phyloP scores from a whole-genome alignment of 306 rosid species.

The Cicer cuneatum region DNA sequence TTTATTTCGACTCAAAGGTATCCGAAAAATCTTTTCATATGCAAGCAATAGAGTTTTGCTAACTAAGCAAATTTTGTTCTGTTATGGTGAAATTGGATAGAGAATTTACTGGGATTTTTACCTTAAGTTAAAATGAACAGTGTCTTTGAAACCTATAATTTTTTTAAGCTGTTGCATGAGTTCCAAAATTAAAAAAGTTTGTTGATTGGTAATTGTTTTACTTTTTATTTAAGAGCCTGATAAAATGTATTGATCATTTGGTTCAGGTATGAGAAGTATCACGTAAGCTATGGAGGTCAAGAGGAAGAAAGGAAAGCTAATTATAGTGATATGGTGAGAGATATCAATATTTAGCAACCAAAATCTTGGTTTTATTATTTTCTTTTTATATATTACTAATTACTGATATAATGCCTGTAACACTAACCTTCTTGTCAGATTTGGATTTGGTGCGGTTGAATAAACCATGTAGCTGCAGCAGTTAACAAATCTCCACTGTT shows the following conservation, averaged over 20 bases:
- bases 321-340: conserved; percentile 87
- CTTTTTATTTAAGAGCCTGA: background rate
- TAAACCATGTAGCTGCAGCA: background rate
- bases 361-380: background rate
- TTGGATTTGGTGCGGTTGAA: background rate
- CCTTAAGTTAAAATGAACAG: background rate
- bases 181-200: background rate
- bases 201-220: background rate
- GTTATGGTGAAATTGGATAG: background rate
- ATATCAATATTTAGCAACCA: conserved; percentile 31
- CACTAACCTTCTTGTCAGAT: conserved; percentile 9
- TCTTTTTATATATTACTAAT: background rate
- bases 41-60: background rate
- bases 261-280: conserved; percentile 95
- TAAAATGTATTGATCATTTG: conserved; percentile 39
- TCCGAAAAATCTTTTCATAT: background rate
- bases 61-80: background rate
- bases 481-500: background rate
- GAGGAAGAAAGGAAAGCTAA: conserved; percentile 86
- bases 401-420: background rate
- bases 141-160: background rate
- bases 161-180: background rate
- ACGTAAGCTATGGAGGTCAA: conserved; percentile 79
- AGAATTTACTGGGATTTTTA: conserved; percentile 23
- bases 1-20: too few relatives aligned